phyloP scores from a whole-genome alignment of 768 basidiomycete genomes.

The Strobilomyces dryophilus region DNA sequence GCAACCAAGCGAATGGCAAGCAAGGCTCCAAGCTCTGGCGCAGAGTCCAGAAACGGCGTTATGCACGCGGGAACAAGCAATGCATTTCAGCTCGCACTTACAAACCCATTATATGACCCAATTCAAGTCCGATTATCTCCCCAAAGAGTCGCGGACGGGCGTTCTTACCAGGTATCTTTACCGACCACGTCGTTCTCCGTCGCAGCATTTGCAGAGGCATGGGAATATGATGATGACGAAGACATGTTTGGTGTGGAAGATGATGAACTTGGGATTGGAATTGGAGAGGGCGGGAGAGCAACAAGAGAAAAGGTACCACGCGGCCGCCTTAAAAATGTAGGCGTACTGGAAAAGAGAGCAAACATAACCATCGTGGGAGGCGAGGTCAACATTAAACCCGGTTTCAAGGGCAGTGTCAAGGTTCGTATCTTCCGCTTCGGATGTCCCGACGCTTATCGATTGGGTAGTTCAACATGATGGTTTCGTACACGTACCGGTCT shows the following conservation, averaged over 20 bases:
- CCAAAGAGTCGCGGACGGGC: slow-evolving; percentile 49
- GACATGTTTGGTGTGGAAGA: slow-evolving; percentile 62
- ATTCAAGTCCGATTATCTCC: slow-evolving; percentile 88
- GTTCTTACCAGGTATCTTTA: slow-evolving; percentile 67
- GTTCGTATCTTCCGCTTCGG: slow-evolving; percentile 39
- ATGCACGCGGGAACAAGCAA: slow-evolving; percentile 78
- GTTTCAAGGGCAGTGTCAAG: slow-evolving; percentile 73
- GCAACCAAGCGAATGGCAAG: slow-evolving; percentile 33
- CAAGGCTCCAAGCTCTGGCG: slow-evolving; percentile 33
- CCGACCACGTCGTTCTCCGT: slow-evolving; percentile 78
- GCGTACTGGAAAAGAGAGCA: slow-evolving; percentile 83
- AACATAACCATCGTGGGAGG: slow-evolving; percentile 88
- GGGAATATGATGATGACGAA: slow-evolving; percentile 97
- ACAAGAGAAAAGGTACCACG: slow-evolving; percentile 45
- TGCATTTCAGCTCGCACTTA: slow-evolving; percentile 84
- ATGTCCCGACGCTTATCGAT: background rate
- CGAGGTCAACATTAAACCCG: slow-evolving; percentile 81
- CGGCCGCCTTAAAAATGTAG: slow-evolving; percentile 55
- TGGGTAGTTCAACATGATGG: slow-evolving; percentile 87
- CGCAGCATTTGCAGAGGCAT: slow-evolving; percentile 90
- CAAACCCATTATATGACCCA: slow-evolving; percentile 94
- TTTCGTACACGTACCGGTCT: slow-evolving; percentile 90
- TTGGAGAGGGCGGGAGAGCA: slow-evolving; percentile 33
- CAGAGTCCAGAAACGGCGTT: slow-evolving; percentile 36
- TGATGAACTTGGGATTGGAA: slow-evolving; percentile 31